Evolutionary conservation across 768 basidiomycete species (phyloP), one percentile per base, ranked within the genome.

Genomic region (Coprinopsis strossmayeri): DNA sequence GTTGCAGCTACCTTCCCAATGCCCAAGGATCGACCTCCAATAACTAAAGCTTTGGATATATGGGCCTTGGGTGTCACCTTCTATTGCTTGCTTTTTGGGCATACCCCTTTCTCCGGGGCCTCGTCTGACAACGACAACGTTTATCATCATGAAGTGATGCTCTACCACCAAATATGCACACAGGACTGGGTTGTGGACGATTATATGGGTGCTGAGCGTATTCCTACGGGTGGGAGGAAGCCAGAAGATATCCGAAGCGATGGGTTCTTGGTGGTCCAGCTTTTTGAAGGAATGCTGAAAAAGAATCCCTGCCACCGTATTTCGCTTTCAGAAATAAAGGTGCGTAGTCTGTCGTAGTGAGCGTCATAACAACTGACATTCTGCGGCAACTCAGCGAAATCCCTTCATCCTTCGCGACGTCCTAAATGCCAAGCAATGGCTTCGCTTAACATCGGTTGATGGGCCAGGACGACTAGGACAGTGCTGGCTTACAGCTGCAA

Each of bases 11-110:
- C 53, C 3, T 46, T 48, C 28, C 30, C 24, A 24, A 52, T 57
- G 34, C 53, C 62, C 15, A 59, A 52, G 34, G 45, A 53, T 55
- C 60, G 69, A 44, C 72, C 70, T 17, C 67, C 69, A 2, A 65
- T 73, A 42, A 73, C 72, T n/a, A 64, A 68, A 45, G 70, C 71
- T 12, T 69, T 75, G 42, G 73, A 75, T 50, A 57, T 73, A 13
- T 75, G 73, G 73, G 68, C 71, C 18, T 61, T 75, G 12, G 73
- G 63, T 18, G 69, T 75, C 17, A 72, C 72, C n/a, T 63, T 73
- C 26, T 75, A 72, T 52, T 72, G 73, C 52, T 57, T 73, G 34
- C 60, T 75, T 15, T 75, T 75, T 52, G 73, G 73, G 5, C 69
- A 61, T 43, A 67, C 69, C 1, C 73, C 72, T 17, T 75, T 75